Evolutionary conservation across 2,329 filamentous ascomycete species (phyloP).

Genomic region (Aspergillus ruber): DNA sequence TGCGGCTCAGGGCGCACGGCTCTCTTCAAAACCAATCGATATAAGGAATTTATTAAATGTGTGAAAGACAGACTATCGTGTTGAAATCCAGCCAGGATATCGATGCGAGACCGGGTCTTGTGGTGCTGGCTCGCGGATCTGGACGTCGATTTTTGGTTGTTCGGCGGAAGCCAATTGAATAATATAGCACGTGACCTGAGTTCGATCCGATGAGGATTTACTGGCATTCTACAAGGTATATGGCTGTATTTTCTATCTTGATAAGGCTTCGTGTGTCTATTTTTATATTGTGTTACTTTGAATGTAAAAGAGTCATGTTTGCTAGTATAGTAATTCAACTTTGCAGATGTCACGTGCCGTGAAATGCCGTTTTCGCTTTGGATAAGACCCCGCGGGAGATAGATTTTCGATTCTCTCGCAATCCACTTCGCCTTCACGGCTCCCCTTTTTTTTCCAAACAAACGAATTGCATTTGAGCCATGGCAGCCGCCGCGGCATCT

Average conservation of each 20-base stretch:
- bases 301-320: too few relatives aligned
- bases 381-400: constrained; percentile 13
- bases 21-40: constrained; percentile 5
- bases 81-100: neutral
- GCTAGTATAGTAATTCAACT: too few relatives aligned
- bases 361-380: neutral
- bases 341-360: too few relatives aligned
- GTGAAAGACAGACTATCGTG: too few relatives aligned
- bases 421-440: constrained; percentile 7
- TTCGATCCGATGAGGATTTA: too few relatives aligned
- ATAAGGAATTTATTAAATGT: neutral
- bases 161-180: neutral
- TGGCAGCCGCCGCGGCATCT: constrained; percentile 44
- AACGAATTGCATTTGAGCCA: constrained; percentile 22
- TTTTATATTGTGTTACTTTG: neutral
- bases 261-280: neutral
- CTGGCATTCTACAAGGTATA: neutral
- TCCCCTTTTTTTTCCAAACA: constrained; percentile 18
- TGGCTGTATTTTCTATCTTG: neutral
- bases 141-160: neutral
- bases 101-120: neutral
- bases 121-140: neutral
- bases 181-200: neutral
- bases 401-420: constrained; percentile 5
- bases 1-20: constrained; percentile 14